phyloP scores from a whole-genome alignment of 78 protist genomes.

The Creolimax fragrantissima region DNA sequence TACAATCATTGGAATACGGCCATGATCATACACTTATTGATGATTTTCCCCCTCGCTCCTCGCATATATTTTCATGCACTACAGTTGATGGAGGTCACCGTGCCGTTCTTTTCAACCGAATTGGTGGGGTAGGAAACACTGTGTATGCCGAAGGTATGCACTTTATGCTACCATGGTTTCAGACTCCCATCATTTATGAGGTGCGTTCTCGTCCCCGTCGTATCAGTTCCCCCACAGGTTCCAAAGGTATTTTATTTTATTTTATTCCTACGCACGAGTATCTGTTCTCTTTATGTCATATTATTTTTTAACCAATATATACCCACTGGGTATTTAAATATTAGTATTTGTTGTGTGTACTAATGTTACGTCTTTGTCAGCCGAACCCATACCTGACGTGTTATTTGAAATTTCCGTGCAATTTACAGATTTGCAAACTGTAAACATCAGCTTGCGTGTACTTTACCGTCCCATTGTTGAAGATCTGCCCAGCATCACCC shows the following conservation, averaged over 20 bases:
- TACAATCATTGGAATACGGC: no score
- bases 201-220: constrained; percentile 62
- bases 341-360: background rate
- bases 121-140: constrained; percentile 46
- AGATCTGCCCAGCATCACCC: constrained; percentile 43
- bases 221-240: constrained; percentile 78
- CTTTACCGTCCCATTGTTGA: constrained; percentile 61
- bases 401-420: no score
- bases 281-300: no score
- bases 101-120: constrained; percentile 62
- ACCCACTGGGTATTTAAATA: no score
- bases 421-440: constrained; percentile 82
- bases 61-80: no score
- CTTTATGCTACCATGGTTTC: constrained; percentile 67
- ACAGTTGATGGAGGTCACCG: constrained; percentile 79
- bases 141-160: constrained; percentile 68
- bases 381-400: no score
- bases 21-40: no score
- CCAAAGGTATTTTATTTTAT: constrained; percentile 41
- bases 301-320: no score
- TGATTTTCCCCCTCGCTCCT: no score
- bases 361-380: background rate
- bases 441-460: constrained; percentile 79
- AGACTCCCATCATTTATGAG: constrained; percentile 72
- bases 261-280: background rate